Evolutionary conservation across 2,329 filamentous ascomycete genomes (phyloP).

Genomic region (Alternaria tenuissima): DNA sequence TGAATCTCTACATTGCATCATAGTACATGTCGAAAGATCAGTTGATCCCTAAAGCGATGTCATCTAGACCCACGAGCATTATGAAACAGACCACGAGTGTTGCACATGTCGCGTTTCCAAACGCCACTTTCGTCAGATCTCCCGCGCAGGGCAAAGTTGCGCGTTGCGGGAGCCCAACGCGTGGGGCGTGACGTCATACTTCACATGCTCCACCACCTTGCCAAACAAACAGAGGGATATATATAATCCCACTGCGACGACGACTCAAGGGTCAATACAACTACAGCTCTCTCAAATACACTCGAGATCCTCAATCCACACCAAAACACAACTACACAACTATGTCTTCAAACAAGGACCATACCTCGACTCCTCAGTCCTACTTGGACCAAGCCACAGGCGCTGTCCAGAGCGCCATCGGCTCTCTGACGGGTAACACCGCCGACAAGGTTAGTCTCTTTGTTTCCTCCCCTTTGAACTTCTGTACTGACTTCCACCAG

Average conservation of each 20-base stretch:
- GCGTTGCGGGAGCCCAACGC: constrained; percentile 6
- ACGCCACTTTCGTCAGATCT: constrained; percentile 20
- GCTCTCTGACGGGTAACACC: constrained; percentile 75
- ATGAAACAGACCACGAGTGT: neutral
- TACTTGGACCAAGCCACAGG: constrained; percentile 71
- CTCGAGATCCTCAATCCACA: neutral
- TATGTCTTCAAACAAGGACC: constrained; percentile 59
- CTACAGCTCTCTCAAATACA: neutral
- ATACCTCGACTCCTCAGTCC: constrained; percentile 80
- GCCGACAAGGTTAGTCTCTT: constrained; percentile 65
- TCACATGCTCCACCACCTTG: constrained; percentile 10
- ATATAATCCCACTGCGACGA: neutral
- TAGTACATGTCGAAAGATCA: constrained; percentile 1
- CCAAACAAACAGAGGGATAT: constrained; percentile 5
- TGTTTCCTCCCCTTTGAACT: constrained; percentile 7
- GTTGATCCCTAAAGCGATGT: neutral
- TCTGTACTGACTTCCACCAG: constrained; percentile 47
- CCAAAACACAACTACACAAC: constrained; percentile 44
- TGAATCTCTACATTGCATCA: constrained; percentile 7
- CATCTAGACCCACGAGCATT: neutral
- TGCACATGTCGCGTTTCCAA: neutral
- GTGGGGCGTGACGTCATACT: constrained; percentile 22
- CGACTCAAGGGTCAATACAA: neutral
- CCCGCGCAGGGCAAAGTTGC: constrained; percentile 8
- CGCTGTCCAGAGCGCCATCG: constrained; percentile 74